Evolutionary conservation across 2,329 filamentous ascomycete species (phyloP).

Genomic region (Pseudocercospora cruenta): DNA sequence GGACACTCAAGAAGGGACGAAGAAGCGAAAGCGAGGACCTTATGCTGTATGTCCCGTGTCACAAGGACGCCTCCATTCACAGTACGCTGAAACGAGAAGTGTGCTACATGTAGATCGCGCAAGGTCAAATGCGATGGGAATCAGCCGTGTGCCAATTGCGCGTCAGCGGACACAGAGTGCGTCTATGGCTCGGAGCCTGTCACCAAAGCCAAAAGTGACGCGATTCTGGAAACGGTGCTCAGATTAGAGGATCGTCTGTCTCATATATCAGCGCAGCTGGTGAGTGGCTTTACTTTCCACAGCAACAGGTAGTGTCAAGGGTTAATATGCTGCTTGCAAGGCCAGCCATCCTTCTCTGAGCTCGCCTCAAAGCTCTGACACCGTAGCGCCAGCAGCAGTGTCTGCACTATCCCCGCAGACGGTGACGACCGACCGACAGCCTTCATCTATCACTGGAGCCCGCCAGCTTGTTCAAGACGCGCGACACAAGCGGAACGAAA

Average conservation of each 20-base stretch:
- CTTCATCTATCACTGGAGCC: slow-evolving; percentile 16
- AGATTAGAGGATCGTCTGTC: slow-evolving; percentile 17
- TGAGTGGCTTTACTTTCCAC: background rate
- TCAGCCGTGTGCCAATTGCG: slow-evolving; percentile 17
- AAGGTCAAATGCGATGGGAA: slow-evolving; percentile 22
- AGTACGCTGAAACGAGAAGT: background rate
- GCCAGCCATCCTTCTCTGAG: background rate
- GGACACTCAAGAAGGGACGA: slow-evolving; percentile 10
- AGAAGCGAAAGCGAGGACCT: slow-evolving; percentile 20
- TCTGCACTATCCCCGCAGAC: slow-evolving; percentile 11
- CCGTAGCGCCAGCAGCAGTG: background rate
- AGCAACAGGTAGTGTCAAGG: too few relatives aligned
- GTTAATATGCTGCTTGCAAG: background rate
- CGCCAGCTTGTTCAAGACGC: slow-evolving; percentile 16
- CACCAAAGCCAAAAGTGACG: slow-evolving; percentile 22
- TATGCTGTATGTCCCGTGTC: slow-evolving; percentile 6
- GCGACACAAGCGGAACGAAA: slow-evolving; percentile 17
- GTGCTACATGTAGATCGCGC: slow-evolving; percentile 15
- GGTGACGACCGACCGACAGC: slow-evolving; percentile 11
- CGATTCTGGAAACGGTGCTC: slow-evolving; percentile 18
- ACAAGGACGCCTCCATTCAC: background rate
- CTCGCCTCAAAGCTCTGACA: background rate
- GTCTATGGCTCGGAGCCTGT: slow-evolving; percentile 20
- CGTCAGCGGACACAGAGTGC: slow-evolving; percentile 9
- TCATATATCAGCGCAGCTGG: slow-evolving; percentile 10